Percentiles rank a stretch among this genome's conserved stretches.
These are phyloP conservation scores for Gorgonomyces haynaldii DNA, from an alignment of 192 early-diverging fungal species.

Conservation along the genomic window DNA sequence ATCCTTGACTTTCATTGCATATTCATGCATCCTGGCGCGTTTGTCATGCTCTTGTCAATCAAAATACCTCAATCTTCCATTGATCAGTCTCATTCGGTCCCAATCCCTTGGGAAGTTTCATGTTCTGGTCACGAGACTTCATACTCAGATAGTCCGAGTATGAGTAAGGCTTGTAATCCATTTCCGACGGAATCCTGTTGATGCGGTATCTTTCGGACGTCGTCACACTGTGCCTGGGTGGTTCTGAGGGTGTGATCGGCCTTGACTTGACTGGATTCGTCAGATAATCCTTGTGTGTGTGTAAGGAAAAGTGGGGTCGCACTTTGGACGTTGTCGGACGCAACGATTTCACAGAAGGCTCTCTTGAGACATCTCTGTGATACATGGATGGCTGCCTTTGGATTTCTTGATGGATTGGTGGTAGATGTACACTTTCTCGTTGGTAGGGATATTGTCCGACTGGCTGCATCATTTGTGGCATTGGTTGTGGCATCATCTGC, in stretches of 20 bases:
- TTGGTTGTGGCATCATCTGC: slow-evolving; percentile 10
- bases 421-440: neutral
- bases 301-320: neutral
- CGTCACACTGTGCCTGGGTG: neutral
- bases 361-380: neutral
- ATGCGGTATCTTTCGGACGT: slow-evolving; percentile 5
- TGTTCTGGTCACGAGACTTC: slow-evolving; percentile 4
- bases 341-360: no score
- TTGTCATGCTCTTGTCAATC: slow-evolving; percentile 1
- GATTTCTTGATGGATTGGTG: neutral
- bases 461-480: slow-evolving; percentile 6
- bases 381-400: neutral
- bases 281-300: neutral
- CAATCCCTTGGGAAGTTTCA: slow-evolving; percentile 1
- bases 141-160: neutral
- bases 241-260: neutral
- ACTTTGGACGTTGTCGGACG: neutral
- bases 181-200: neutral
- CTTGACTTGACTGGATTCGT: neutral
- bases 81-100: slow-evolving; percentile 1
- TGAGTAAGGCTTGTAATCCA: slow-evolving; percentile 7
- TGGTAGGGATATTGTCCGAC: neutral
- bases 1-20: slow-evolving; percentile 3
- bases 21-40: slow-evolving; percentile 1
- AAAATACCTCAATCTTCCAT: slow-evolving; percentile 5